Evolutionary conservation across 768 basidiomycete genomes (phyloP).

Genomic region (Rhizopogon rudus): DNA sequence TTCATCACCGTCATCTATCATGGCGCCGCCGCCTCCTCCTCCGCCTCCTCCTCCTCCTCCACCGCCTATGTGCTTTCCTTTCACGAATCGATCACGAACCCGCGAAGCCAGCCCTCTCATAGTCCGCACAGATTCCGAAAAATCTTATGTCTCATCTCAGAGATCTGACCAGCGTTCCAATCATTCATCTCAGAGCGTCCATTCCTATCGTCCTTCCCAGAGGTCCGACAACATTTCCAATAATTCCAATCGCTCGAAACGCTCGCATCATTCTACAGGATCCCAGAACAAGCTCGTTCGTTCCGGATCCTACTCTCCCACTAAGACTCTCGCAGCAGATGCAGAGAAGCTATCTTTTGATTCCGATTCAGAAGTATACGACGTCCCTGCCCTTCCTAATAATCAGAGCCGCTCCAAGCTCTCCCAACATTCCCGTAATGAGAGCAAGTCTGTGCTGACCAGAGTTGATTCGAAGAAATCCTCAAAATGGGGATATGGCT

Average conservation of each 20-base stretch:
- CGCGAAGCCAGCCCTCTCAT: slow-evolving; percentile 26
- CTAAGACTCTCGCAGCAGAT: slow-evolving; percentile 33
- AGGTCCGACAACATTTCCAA: slow-evolving; percentile 15
- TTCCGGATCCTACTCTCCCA: slow-evolving; percentile 40
- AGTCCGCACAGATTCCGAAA: slow-evolving; percentile 30
- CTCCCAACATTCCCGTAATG: slow-evolving; percentile 31
- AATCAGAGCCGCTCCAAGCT: slow-evolving; percentile 40
- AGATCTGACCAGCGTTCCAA: slow-evolving; percentile 22
- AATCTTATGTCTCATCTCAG: slow-evolving; percentile 41
- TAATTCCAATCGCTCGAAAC: slow-evolving; percentile 11
- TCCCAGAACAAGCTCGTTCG: slow-evolving; percentile 25
- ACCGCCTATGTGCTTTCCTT: slow-evolving; percentile 60
- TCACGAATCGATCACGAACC: slow-evolving; percentile 27
- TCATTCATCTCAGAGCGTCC: slow-evolving; percentile 17
- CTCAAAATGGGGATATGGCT: slow-evolving; percentile 65
- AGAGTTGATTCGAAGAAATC: slow-evolving; percentile 53
- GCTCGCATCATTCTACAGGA: slow-evolving; percentile 14
- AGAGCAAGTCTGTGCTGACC: slow-evolving; percentile 42
- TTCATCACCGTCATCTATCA: slow-evolving; percentile 25
- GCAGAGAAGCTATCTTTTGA: slow-evolving; percentile 51
- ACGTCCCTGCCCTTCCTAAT: slow-evolving; percentile 25
- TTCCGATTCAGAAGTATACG: slow-evolving; percentile 60
- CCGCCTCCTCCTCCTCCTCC: slow-evolving; percentile 48
- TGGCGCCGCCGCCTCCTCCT: slow-evolving; percentile 42
- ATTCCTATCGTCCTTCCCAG: slow-evolving; percentile 4